These are phyloP conservation scores for Sherardia arvensis DNA, from an alignment of 257 asterid genomes.

Conservation along the genomic window DNA sequence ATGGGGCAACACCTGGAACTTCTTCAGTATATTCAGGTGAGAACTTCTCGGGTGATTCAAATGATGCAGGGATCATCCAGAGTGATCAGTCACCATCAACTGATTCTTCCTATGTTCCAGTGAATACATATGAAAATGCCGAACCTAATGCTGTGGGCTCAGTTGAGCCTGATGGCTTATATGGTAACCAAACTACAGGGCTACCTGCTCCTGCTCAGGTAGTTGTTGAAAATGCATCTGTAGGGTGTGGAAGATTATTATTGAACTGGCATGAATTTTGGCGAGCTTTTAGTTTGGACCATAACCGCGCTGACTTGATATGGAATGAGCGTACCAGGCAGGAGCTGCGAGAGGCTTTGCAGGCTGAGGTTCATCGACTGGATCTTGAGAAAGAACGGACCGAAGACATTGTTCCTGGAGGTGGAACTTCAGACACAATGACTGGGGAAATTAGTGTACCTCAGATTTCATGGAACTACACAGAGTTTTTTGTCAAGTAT, in stretches of 20 bases:
- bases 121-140: constrained; percentile 26
- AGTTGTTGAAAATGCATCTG: constrained; percentile 71
- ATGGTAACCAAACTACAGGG: constrained; percentile 41
- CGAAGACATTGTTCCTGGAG: constrained; percentile 90
- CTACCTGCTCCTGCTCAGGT: constrained; percentile 97
- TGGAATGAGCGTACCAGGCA: constrained; percentile 99
- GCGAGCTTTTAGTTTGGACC: constrained; percentile 94
- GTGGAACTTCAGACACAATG: constrained; percentile 42
- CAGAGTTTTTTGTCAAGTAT: constrained; percentile 85
- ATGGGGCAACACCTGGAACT: constrained; percentile 31
- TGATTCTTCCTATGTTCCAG: constrained; percentile 36
- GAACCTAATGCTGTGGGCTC: constrained; percentile 40
- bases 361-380: constrained; percentile 91
- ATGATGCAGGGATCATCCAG: constrained; percentile 32
- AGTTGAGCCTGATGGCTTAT: constrained; percentile 37
- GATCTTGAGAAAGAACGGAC: constrained; percentile 95
- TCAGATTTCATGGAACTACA: constrained; percentile 94
- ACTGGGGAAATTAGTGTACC: constrained; percentile 55
- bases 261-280: constrained; percentile 97
- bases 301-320: constrained; percentile 93
- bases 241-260: constrained; percentile 93
- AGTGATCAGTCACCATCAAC: constrained; percentile 34
- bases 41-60: constrained; percentile 27
- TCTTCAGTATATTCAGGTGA: constrained; percentile 35
- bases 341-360: constrained; percentile 86